These are phyloP conservation scores for Trametes coccinea DNA, from an alignment of 768 basidiomycete genomes.

Conservation along the genomic window DNA sequence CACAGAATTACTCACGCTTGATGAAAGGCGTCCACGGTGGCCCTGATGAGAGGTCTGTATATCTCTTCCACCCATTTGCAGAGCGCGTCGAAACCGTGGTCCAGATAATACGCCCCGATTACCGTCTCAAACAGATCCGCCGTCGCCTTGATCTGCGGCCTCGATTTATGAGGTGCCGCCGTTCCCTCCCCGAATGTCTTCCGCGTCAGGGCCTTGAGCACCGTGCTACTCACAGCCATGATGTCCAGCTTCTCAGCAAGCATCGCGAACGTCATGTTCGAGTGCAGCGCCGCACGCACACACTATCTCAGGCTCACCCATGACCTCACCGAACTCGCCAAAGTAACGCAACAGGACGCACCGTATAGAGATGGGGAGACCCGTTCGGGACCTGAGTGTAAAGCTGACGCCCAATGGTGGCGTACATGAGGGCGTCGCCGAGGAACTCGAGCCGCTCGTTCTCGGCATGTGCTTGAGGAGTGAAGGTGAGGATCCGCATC, in stretches of 20 bases:
- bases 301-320: constrained; percentile 18
- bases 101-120: constrained; percentile 44
- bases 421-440: constrained; percentile 49
- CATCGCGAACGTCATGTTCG: constrained; percentile 31
- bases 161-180: constrained; percentile 17
- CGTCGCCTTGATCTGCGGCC: constrained; percentile 35
- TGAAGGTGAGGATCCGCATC: constrained; percentile 27
- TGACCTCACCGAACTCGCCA: neutral
- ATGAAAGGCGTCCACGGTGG: constrained; percentile 32
- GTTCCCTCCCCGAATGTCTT: constrained; percentile 30
- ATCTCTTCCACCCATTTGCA: constrained; percentile 40
- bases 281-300: constrained; percentile 27
- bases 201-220: constrained; percentile 25
- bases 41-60: constrained; percentile 40
- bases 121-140: constrained; percentile 51
- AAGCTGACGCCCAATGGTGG: constrained; percentile 41
- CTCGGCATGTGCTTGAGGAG: constrained; percentile 11
- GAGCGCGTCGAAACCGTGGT: constrained; percentile 40
- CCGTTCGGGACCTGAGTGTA: constrained; percentile 33
- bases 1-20: constrained; percentile 24
- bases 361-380: constrained; percentile 30
- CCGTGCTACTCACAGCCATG: constrained; percentile 27
- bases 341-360: constrained; percentile 17
- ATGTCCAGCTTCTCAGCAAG: constrained; percentile 35
- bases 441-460: constrained; percentile 49